A percentile compares a stretch with the other conserved stretches of the same genome.
phyloP scores from a whole-genome alignment of 192 early-diverging fungal species.

The Mortierella alpina region DNA sequence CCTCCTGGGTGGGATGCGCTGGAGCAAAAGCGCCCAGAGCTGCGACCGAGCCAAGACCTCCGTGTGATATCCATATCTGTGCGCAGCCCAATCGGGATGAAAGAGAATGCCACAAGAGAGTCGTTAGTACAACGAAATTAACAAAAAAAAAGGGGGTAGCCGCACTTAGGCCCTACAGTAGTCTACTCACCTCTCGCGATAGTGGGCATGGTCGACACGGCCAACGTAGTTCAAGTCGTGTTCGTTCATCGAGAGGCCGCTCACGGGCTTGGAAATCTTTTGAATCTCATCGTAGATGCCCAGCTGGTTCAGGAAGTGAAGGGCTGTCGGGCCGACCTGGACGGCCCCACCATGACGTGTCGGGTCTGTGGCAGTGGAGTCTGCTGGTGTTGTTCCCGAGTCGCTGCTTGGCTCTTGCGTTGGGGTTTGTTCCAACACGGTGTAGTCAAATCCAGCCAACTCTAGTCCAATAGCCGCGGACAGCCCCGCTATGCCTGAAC shows the following conservation, averaged over 20 bases:
- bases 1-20: constrained; percentile 34
- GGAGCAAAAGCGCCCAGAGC: constrained; percentile 36
- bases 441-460: constrained; percentile 50
- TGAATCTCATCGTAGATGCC: constrained; percentile 52
- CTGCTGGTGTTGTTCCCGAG: not conserved
- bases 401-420: not conserved
- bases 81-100: not conserved
- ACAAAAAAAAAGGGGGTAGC: not conserved
- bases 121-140: too few relatives aligned
- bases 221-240: constrained; percentile 50
- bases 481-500: constrained; percentile 47
- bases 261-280: constrained; percentile 45
- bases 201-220: constrained; percentile 32
- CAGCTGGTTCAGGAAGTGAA: constrained; percentile 45
- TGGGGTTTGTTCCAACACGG: constrained; percentile 26
- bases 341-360: constrained; percentile 22
- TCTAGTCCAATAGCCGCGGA: constrained; percentile 47
- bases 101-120: not conserved
- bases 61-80: constrained; percentile 43
- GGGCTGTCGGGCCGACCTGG: constrained; percentile 41
- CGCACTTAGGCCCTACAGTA: not conserved
- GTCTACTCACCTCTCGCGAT: constrained; percentile 31
- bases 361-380: not conserved
- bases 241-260: constrained; percentile 50
- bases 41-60: constrained; percentile 48